Evolutionary conservation across 2,329 filamentous ascomycete genomes (phyloP), one percentile per base, ranked within the genome.

Genomic region (Exophiala bonariae): DNA sequence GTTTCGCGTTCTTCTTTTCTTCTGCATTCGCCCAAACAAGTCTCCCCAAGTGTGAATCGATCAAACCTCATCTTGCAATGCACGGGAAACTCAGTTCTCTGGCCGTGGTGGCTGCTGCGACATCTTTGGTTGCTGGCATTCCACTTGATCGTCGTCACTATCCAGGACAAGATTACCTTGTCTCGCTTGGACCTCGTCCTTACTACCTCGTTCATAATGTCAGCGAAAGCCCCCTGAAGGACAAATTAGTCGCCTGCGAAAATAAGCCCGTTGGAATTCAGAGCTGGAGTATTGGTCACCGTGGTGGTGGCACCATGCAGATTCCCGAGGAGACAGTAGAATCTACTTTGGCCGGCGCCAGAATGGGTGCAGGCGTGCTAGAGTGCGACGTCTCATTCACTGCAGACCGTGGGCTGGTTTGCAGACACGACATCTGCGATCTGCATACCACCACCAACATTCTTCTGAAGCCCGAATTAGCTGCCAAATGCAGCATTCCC

Each of bases 311-410:
- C 3, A 78, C 81, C 6, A 69, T 86, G 23, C 75, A 81, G 60
- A 79, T 58, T 46, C 83, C 83, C 14, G 83, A 86, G 67, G 79
- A 86, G 66, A 81, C 79, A 23, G 63, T 70, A 36, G 73, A 85
- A 64, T 79, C 79, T 4, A 74, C 78, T 59, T 64, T 80, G 41
- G 82, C 83, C 0, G 83, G 82, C 32, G 76, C 78, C n/a, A 73
- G 82, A 16, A 85, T 85, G 82, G 83, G 83, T 22, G 79, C 82
- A 4, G 83, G 82, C 33, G 73, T 85, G 34, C 74, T 83, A 41
- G 83, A 86, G 66, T 86, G 83, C 64, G 83, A 86, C 62, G 82
- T 85, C 13, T 74, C 79, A 28, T 86, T 86, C 67, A 86, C 83
- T 49, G 75, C 72, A 54, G 83, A 86, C 64, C 74, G 74, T 22